Evolutionary conservation across 495 filamentous ascomycete species (phyloP).

Genomic region (Annulohypoxylon maeteangense): DNA sequence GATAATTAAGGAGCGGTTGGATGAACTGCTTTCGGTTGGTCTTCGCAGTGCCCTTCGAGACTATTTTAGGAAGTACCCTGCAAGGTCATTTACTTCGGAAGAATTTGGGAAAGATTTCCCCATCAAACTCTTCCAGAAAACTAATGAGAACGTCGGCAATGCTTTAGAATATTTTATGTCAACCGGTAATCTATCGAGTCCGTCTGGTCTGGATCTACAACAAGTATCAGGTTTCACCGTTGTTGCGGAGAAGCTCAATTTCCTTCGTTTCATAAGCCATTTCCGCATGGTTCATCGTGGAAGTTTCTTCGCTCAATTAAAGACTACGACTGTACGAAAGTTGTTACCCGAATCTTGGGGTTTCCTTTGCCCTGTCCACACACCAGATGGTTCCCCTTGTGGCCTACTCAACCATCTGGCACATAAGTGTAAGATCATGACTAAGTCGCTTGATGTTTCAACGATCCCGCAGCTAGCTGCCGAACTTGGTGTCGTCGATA

Average conservation of each 20-base stretch:
- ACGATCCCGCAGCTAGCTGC: constrained; percentile 74
- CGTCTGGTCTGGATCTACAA: constrained; percentile 91
- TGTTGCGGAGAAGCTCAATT: constrained; percentile 98
- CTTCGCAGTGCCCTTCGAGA: constrained; percentile 71
- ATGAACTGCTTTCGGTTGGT: constrained; percentile 80
- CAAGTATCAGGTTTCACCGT: constrained; percentile 95
- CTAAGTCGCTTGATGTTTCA: constrained; percentile 73
- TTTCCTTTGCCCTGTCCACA: constrained; percentile 97
- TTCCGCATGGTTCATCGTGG: constrained; percentile 99
- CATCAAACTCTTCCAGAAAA: constrained; percentile 75
- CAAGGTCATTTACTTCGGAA: constrained; percentile 72
- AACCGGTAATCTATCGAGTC: constrained; percentile 91
- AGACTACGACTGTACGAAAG: constrained; percentile 96
- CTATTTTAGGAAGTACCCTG: constrained; percentile 73
- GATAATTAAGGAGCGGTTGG: constrained; percentile 93
- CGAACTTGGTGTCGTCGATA: constrained; percentile 78
- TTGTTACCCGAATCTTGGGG: constrained; percentile 96
- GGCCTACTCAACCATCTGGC: constrained; percentile 94
- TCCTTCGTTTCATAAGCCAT: constrained; percentile 97
- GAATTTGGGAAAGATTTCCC: constrained; percentile 83
- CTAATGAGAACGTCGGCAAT: constrained; percentile 88
- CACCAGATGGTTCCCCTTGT: constrained; percentile 94
- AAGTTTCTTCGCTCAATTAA: constrained; percentile 97
- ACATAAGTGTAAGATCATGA: constrained; percentile 92
- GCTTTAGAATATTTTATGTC: constrained; percentile 94